Evolutionary conservation across 208 protist species (phyloP).

Genomic region (Vickermania ingenoplastis): DNA sequence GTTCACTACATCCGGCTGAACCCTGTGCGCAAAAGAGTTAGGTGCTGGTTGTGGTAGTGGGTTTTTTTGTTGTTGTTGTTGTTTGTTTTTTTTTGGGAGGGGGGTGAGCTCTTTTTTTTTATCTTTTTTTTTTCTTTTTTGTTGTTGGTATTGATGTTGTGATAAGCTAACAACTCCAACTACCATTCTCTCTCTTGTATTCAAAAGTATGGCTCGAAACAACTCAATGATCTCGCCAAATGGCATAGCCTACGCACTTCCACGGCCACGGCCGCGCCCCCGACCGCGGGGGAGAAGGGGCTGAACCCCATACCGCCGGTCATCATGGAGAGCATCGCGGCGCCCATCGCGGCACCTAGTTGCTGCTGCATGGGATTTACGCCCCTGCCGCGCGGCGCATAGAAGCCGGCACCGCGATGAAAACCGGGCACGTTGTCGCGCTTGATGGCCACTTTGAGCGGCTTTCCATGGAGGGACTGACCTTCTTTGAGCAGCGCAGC

Average conservation of each 20-base stretch:
- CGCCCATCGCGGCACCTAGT: conserved; percentile 59
- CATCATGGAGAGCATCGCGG: conserved; percentile 83
- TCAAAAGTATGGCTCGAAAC: conserved; percentile 1
- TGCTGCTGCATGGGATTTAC: conserved; percentile 25
- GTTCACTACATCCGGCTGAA: too few species aligned
- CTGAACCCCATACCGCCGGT: conserved; percentile 42
- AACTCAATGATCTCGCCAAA: not conserved
- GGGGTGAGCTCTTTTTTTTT: conserved; percentile 16
- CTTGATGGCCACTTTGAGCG: conserved; percentile 75
- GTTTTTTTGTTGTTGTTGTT: conserved; percentile 5
- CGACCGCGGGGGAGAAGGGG: conserved; percentile 38
- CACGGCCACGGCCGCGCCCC: conserved; percentile 28
- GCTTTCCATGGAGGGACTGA: conserved; percentile 76
- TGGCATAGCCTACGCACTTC: conserved; percentile 12
- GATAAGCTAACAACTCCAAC: too few species aligned
- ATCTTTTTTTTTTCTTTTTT: conserved; percentile 11
- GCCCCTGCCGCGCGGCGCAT: conserved; percentile 18
- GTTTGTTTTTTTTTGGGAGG: conserved; percentile 9
- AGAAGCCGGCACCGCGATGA: conserved; percentile 55
- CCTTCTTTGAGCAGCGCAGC: conserved; percentile 79
- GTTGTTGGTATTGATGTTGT: conserved; percentile 10
- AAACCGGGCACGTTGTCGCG: conserved; percentile 81
- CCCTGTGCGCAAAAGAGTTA: too few species aligned
- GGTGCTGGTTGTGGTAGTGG: too few species aligned
- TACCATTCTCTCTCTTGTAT: conserved; percentile 4